Evolutionary conservation across 306 rosid species (phyloP).

Genomic region (Vicia villosa): DNA sequence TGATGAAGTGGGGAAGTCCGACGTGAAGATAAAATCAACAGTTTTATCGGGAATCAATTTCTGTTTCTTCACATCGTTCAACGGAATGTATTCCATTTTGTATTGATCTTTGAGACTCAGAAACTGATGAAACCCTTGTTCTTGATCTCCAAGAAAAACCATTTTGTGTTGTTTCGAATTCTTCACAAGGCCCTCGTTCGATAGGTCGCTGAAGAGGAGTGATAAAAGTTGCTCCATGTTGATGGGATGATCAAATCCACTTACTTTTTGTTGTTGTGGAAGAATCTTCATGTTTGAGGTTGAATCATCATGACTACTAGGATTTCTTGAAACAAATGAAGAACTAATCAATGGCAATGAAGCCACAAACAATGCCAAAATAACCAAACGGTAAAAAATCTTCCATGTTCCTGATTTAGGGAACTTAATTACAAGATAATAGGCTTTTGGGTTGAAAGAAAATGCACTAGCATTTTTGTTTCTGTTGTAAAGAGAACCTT

Average conservation of each 20-base stretch:
- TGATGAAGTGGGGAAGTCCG: conserved; percentile 36
- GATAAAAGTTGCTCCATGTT: conserved; percentile 36
- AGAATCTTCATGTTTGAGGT: neutral
- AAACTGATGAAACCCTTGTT: neutral
- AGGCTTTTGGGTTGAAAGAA: conserved; percentile 36
- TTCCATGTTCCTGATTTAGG: conserved; percentile 41
- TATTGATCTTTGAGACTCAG: conserved; percentile 30
- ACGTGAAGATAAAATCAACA: conserved; percentile 49
- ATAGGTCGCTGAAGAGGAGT: conserved; percentile 50
- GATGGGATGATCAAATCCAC: neutral
- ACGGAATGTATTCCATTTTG: conserved; percentile 40
- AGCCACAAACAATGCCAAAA: conserved; percentile 46
- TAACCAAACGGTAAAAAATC: conserved; percentile 34
- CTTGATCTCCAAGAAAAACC: conserved; percentile 35
- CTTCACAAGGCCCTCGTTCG: conserved; percentile 57
- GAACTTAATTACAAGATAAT: conserved; percentile 40
- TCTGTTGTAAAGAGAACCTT: conserved; percentile 2
- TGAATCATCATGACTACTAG: conserved; percentile 5
- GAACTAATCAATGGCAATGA: conserved; percentile 43
- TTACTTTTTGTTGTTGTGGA: neutral
- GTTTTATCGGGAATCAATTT: conserved; percentile 18
- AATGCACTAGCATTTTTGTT: conserved; percentile 13
- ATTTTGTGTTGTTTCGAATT: conserved; percentile 27
- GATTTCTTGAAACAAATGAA: conserved; percentile 24
- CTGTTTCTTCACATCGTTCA: conserved; percentile 39